A percentile compares a stretch with the other conserved stretches of the same genome.
Evolutionary conservation across 306 rosid genomes (phyloP).

Genomic region (Boehmeria nivea): DNA sequence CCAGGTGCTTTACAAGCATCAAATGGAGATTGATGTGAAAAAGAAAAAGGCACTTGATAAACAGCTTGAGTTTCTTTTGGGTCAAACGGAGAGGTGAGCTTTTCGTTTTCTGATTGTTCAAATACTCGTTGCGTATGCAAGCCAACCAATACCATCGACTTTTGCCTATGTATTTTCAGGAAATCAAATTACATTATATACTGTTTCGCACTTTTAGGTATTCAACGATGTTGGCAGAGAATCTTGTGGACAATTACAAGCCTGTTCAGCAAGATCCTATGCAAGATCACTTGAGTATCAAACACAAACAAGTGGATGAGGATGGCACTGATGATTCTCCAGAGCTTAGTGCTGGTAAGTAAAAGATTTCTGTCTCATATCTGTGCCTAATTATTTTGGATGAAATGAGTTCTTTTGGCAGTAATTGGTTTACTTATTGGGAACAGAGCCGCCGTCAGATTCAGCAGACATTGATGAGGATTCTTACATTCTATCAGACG

Average conservation of each 20-base stretch:
- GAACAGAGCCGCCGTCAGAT: slow-evolving; percentile 19
- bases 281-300: slow-evolving; percentile 31
- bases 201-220: slow-evolving; percentile 50
- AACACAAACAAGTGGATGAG: slow-evolving; percentile 36
- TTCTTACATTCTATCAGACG: slow-evolving; percentile 50
- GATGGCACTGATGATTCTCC: slow-evolving; percentile 33
- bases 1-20: slow-evolving; percentile 97
- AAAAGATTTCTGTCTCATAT: slow-evolving; percentile 18
- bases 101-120: slow-evolving; percentile 3
- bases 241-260: slow-evolving; percentile 72
- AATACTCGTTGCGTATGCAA: neutral
- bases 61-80: slow-evolving; percentile 96
- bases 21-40: slow-evolving; percentile 87
- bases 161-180: slow-evolving; percentile 1
- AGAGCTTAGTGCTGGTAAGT: slow-evolving; percentile 57
- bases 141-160: neutral
- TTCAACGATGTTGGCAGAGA: slow-evolving; percentile 96
- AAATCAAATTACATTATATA: slow-evolving; percentile 15
- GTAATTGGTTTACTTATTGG: slow-evolving; percentile 21
- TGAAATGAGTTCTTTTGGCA: neutral
- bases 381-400: slow-evolving; percentile 19
- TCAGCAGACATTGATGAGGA: slow-evolving; percentile 43
- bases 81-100: slow-evolving; percentile 90
- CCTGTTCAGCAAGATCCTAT: slow-evolving; percentile 41
- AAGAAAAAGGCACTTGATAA: slow-evolving; percentile 94